These are phyloP conservation scores for Rhodotorula toruloides DNA, from an alignment of 768 basidiomycete species.

Conservation along the genomic window DNA sequence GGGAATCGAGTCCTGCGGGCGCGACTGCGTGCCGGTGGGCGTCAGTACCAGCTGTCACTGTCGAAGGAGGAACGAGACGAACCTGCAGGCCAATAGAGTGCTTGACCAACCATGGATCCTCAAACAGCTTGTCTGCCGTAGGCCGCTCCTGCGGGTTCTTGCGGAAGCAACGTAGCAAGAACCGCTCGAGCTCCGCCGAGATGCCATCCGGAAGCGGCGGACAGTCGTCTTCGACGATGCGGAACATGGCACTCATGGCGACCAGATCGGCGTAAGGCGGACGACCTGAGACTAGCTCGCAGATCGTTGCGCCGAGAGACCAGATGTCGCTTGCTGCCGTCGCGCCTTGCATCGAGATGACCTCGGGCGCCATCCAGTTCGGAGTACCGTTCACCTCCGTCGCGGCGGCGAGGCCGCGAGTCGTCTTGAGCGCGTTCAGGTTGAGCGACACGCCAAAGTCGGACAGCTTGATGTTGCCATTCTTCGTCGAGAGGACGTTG, in stretches of 20 bases:
- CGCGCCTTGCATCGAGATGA: conserved; percentile 89
- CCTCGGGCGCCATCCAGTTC: conserved; percentile 99
- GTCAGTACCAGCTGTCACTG: not conserved
- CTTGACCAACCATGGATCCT: conserved; percentile 83
- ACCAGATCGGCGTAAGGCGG: conserved; percentile 83
- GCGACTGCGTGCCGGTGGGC: conserved; percentile 41
- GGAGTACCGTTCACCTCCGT: conserved; percentile 72
- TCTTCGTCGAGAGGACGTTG: conserved; percentile 69
- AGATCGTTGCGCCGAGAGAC: conserved; percentile 90
- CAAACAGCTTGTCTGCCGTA: conserved; percentile 73
- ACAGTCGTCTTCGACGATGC: conserved; percentile 86
- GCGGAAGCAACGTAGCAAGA: conserved; percentile 79
- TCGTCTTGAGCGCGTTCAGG: conserved; percentile 71
- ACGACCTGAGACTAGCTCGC: conserved; percentile 84
- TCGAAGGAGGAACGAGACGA: conserved; percentile 33
- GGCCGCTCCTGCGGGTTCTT: conserved; percentile 83
- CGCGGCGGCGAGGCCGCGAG: conserved; percentile 68
- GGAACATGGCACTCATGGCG: conserved; percentile 74
- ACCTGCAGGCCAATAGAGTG: conserved; percentile 78
- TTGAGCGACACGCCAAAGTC: conserved; percentile 98
- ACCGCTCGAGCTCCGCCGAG: conserved; percentile 70
- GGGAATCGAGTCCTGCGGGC: conserved; percentile 89
- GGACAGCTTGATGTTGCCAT: conserved; percentile 90
- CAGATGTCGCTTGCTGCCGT: conserved; percentile 91
- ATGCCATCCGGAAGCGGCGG: conserved; percentile 78